Evolutionary conservation across 257 asterid genomes (phyloP), one percentile per base, ranked within the genome.

Genomic region (Verbena officinalis): DNA sequence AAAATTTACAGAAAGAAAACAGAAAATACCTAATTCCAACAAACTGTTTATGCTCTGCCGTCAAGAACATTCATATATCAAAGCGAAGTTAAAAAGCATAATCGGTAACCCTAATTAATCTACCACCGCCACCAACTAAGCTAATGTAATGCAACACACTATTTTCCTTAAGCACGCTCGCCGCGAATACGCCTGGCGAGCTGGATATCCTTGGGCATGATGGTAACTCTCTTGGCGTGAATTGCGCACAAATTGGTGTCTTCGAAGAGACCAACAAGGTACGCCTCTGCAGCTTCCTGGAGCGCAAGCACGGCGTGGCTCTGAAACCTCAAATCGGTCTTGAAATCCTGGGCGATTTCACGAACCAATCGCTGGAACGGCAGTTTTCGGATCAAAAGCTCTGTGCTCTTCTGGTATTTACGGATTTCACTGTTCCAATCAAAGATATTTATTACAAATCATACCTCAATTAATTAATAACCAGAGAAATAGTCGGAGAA

Each of bases 191-290:
- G 84, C 60, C 94, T 75, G 0, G 96, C 95, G 49, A 88, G 73
- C 73, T 88, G 96, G 40, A 88, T 83, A 43, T 88, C 96, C 78
- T 86, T 86, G 5, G 91, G 91, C 95, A 86, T 86, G 55, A 86
- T 86, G 0, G 91, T 86, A 0, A 86, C 95, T 74, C 91, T 81
- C 87, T 84, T 86, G 0, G 95, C 95, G 43, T 86, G 95, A 48
- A 86, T 86, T 1, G 93, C 95, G 46, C 95, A 87, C 70, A 87
- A 17, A 48, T 87, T 85, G 9, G 96, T 88, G 48, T 88, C 96
- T 24, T 88, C 96, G 16, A 88, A 88, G 1, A 88, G 77, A 11
- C 96, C 96, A 1, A 88, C 96, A 0, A 88, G 80, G 49, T 88
- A 88, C 0, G 96, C 96, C 75, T 88, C 91, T 0, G 94, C 94